Evolutionary conservation across 2,329 filamentous ascomycete species (phyloP), one percentile per base, ranked within the genome.

Genomic region (Nigrospora oryzae): DNA sequence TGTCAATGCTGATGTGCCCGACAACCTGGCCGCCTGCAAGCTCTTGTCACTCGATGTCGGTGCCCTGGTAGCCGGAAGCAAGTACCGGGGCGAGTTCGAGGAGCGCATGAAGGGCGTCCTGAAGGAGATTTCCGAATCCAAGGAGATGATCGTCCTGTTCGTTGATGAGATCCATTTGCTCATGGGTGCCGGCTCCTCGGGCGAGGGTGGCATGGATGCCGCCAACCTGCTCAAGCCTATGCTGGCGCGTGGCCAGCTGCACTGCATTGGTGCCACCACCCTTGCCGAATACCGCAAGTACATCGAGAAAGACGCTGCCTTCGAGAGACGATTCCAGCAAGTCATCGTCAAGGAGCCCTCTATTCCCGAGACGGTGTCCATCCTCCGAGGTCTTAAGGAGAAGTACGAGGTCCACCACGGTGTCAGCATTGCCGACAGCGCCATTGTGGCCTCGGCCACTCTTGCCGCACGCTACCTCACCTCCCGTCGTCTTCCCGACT

Each of bases 31-130:
- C 43, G 84, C 88, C 48, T 98, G 93, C 77, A 93, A 86, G 64
- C 75, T 98, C 48, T 82, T 98, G 46, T 96, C 93, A 4, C 81
- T 98, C 38, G 93, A 98, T 59, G 91, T 98, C 40, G 93, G 93
- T 56, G 86, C 91, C 19, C 74, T 98, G 46, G 91, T 98, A 51
- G 93, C 93, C 47, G 93, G 93, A 54, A 96, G 89, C 79, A 98
- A 98, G 70, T 98, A 94, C 71, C 84, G 93, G 41, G 93, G 93
- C 70, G 93, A 98, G 65, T 98, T 98, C 48, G 93, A 98, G 65
- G 93, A 98, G 74, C 82, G 93, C 56, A 97, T 98, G 90, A 98
- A 98, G 77, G 90, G 91, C 45, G 93, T 98, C 5, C 68, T 98
- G 57, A 98, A 97, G 66, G 93, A 98, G 69, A 95, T 98, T 47